Evolutionary conservation across 2,329 filamentous ascomycete species (phyloP).

Genomic region (Alternaria triticina): DNA sequence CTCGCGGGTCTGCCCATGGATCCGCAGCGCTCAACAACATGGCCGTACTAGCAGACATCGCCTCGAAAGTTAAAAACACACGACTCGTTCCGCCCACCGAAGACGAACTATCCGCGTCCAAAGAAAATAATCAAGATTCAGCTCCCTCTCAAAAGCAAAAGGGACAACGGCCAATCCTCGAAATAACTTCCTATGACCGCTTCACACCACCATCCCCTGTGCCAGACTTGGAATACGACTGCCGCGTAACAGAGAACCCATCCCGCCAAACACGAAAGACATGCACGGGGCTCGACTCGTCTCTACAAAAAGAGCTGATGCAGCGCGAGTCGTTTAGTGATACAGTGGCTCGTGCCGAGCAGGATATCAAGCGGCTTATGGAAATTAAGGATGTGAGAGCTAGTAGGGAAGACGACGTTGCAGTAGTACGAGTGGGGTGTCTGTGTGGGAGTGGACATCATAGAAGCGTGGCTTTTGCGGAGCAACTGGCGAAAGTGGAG

Average conservation of each 20-base stretch:
- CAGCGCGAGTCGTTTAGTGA: conserved; percentile 2
- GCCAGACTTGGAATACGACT: conserved; percentile 15
- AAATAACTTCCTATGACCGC: conserved; percentile 15
- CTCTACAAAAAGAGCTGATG: conserved; percentile 14
- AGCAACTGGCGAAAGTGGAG: conserved; percentile 10
- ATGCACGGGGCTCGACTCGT: conserved; percentile 6
- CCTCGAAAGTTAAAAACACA: not conserved
- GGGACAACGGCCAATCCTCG: conserved; percentile 4
- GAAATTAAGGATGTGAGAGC: conserved; percentile 6
- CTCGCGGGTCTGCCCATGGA: not conserved
- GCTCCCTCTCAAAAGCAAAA: not conserved
- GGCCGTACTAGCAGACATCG: conserved; percentile 1
- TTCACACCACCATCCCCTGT: conserved; percentile 1
- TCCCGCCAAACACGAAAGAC: not conserved
- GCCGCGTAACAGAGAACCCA: conserved; percentile 10
- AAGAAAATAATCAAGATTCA: not conserved
- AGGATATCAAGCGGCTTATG: conserved; percentile 8
- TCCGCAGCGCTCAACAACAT: conserved; percentile 1
- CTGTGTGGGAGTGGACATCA: conserved; percentile 13
- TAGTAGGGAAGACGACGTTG: not conserved
- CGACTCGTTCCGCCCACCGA: conserved; percentile 8
- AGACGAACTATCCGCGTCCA: not conserved
- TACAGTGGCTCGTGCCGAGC: not conserved
- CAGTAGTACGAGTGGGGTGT: conserved; percentile 7
- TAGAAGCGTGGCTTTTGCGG: conserved; percentile 15